Percentiles rank a stretch among this genome's conserved stretches.
Evolutionary conservation across 495 filamentous ascomycete species (phyloP).

Genomic region (Penicillium robsamsonii): DNA sequence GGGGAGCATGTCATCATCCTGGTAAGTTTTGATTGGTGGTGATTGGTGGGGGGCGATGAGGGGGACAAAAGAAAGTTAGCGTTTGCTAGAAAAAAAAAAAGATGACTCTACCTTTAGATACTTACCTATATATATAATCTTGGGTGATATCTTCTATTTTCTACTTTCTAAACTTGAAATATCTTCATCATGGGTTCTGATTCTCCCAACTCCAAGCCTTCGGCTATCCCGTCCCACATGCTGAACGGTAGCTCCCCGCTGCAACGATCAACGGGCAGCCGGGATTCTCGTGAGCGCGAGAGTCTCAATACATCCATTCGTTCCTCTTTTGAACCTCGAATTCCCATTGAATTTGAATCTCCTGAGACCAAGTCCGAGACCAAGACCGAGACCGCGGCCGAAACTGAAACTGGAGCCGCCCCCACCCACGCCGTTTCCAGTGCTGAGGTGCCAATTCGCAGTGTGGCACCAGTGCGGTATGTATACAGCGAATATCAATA

Average conservation of each 20-base stretch:
- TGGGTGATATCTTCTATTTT: neutral
- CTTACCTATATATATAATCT: neutral
- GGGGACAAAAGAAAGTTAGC: slow-evolving; percentile 9
- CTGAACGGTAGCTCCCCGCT: slow-evolving; percentile 49
- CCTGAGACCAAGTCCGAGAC: slow-evolving; percentile 12
- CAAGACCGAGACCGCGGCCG: slow-evolving; percentile 4
- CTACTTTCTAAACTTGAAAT: neutral
- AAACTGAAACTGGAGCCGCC: slow-evolving; percentile 13
- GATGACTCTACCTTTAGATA: neutral
- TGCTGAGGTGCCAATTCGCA: slow-evolving; percentile 15
- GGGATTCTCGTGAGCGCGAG: slow-evolving; percentile 50
- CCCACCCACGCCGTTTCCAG: slow-evolving; percentile 24
- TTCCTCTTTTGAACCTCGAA: slow-evolving; percentile 46
- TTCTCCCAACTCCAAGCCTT: slow-evolving; percentile 42
- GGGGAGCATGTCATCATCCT: slow-evolving; percentile 9
- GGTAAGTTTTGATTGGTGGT: slow-evolving; percentile 3
- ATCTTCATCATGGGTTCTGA: slow-evolving; percentile 40
- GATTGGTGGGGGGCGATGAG: slow-evolving; percentile 4
- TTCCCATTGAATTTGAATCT: slow-evolving; percentile 40
- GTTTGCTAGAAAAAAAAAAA: slow-evolving; percentile 9
- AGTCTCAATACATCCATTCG: slow-evolving; percentile 52
- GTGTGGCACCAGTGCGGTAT: slow-evolving; percentile 33
- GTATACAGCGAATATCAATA: neutral
- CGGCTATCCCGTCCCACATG: slow-evolving; percentile 49
- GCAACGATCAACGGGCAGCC: slow-evolving; percentile 26